Conservation (phyloP, 192 early-diverging fungal species). For the Radiomyces spectabilis region DNA sequence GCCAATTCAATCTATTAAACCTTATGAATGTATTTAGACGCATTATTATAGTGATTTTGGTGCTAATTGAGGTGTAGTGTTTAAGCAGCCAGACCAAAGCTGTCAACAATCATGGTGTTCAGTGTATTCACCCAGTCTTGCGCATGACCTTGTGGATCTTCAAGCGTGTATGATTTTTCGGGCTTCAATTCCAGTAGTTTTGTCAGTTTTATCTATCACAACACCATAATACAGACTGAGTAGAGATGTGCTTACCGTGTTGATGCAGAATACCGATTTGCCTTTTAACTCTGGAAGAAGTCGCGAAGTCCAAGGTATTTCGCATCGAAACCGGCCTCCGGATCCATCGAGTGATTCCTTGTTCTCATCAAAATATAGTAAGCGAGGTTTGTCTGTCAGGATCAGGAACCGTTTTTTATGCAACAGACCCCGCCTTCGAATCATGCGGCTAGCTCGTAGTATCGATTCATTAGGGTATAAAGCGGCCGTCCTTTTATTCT, state of each 20-base stretch:
- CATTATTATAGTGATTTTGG: too few species aligned
- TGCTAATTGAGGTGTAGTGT: too few species aligned
- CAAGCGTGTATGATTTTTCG: constrained; percentile 50
- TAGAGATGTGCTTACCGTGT: constrained; percentile 36
- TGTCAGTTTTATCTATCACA: too few species aligned
- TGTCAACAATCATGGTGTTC: constrained; percentile 34
- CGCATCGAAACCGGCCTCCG: constrained; percentile 27
- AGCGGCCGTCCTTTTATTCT: constrained; percentile 4
- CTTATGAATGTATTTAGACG: too few species aligned
- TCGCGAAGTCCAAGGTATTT: constrained; percentile 54
- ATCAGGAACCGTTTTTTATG: constrained; percentile 53
- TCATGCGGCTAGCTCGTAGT: constrained; percentile 47
- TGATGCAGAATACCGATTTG: constrained; percentile 52
- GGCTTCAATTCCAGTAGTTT: constrained; percentile 18
- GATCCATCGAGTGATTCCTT: constrained; percentile 22
- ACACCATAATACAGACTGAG: neutral
- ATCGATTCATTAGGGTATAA: constrained; percentile 46
- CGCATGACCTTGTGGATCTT: constrained; percentile 36
- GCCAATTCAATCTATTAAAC: too few species aligned
- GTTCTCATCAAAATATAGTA: constrained; percentile 57
- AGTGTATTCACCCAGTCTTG: constrained; percentile 44
- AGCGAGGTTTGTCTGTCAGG: constrained; percentile 61
- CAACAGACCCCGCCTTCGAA: constrained; percentile 48
- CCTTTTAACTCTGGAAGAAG: constrained; percentile 53
- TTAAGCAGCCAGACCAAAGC: constrained; percentile 31